Conservation (phyloP, 495 filamentous ascomycete genomes). For the Letharia lupina region DNA sequence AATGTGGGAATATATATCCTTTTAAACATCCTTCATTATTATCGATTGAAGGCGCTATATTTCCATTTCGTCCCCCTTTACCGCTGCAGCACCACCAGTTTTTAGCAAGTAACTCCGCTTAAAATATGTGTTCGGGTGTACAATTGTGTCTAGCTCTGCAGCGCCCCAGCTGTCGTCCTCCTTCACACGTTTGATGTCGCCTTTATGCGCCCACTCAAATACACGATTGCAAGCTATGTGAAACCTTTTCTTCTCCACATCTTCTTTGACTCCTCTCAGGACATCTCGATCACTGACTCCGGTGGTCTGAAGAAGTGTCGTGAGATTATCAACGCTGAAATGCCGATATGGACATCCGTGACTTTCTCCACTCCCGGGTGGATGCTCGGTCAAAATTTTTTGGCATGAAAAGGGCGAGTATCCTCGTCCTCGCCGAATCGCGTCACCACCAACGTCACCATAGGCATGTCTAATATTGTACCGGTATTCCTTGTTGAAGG, state of each 20-base stretch:
- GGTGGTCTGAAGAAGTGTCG: constrained; percentile 58
- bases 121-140: constrained; percentile 97
- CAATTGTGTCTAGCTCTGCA: constrained; percentile 85
- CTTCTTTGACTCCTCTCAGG: constrained; percentile 73
- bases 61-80: constrained; percentile 25
- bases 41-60: constrained; percentile 3
- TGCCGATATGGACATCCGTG: constrained; percentile 97
- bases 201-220: constrained; percentile 79
- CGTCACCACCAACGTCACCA: constrained; percentile 90
- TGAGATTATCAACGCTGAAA: constrained; percentile 79
- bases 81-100: constrained; percentile 37
- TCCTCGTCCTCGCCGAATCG: constrained; percentile 71
- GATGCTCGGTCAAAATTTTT: constrained; percentile 80
- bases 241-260: constrained; percentile 78
- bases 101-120: constrained; percentile 85
- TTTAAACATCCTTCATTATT: neutral
- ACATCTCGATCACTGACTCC: constrained; percentile 73
- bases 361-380: constrained; percentile 71
- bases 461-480: constrained; percentile 94
- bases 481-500: constrained; percentile 89
- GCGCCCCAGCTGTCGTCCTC: constrained; percentile 69
- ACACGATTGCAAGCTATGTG: constrained; percentile 97
- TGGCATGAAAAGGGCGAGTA: constrained; percentile 90
- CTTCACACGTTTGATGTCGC: constrained; percentile 82
- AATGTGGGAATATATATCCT: neutral